Conservation (phyloP, 768 basidiomycete species). For the Strobilomyces echinocephalus region DNA sequence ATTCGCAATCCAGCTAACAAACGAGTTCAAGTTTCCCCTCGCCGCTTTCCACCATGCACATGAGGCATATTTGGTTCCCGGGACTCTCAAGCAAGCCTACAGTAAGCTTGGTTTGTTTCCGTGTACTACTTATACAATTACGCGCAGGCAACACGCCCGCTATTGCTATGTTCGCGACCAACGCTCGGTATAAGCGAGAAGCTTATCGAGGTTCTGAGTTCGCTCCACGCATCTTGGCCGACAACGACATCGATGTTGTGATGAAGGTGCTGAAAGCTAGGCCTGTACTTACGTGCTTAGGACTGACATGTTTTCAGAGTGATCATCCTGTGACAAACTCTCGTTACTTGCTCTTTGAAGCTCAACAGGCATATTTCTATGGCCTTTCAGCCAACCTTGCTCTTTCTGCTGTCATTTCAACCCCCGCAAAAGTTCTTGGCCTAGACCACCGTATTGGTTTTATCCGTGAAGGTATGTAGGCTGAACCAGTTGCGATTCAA, state of each 20-base stretch:
- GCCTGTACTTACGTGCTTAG: constrained; percentile 8
- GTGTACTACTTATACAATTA: not conserved
- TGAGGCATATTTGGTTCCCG: constrained; percentile 87
- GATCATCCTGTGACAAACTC: constrained; percentile 55
- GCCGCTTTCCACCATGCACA: constrained; percentile 85
- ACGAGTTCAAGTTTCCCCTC: constrained; percentile 85
- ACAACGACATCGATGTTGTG: constrained; percentile 51
- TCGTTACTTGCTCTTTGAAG: constrained; percentile 53
- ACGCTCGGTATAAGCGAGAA: constrained; percentile 61
- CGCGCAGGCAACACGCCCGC: constrained; percentile 54
- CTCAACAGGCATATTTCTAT: constrained; percentile 65
- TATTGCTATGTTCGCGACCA: constrained; percentile 76
- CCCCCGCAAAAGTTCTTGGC: constrained; percentile 67
- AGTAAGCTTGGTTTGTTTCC: constrained; percentile 16
- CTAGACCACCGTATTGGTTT: constrained; percentile 73
- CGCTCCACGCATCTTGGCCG: constrained; percentile 54
- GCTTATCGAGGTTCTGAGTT: constrained; percentile 64
- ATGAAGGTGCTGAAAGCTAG: constrained; percentile 48
- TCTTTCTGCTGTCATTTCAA: constrained; percentile 64
- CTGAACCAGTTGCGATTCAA: not conserved
- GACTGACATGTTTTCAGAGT: constrained; percentile 32
- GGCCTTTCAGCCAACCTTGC: constrained; percentile 64
- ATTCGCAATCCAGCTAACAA: constrained; percentile 54
- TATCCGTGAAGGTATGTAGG: constrained; percentile 41
- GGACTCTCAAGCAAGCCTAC: constrained; percentile 70